These are phyloP conservation scores for Crepidotus variabilis DNA, from an alignment of 768 basidiomycete genomes.

Conservation along the genomic window DNA sequence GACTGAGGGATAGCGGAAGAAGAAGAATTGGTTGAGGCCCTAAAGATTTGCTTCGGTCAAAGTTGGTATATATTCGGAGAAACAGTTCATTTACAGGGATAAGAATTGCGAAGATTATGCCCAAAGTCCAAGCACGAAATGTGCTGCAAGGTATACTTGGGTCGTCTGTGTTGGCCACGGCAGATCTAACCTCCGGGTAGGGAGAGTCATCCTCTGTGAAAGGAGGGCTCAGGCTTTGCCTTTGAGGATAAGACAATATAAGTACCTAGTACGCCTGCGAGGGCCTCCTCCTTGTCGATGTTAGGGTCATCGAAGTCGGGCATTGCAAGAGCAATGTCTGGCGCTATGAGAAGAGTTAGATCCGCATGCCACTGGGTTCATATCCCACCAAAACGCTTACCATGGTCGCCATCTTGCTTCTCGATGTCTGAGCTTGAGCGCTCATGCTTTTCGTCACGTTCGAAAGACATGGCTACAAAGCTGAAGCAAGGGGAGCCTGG, in stretches of 20 bases:
- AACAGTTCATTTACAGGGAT: conserved; percentile 36
- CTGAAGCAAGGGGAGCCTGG: conserved; percentile 22
- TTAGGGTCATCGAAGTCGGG: conserved; percentile 53
- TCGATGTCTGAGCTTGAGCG: conserved; percentile 26
- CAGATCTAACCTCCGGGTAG: conserved; percentile 69
- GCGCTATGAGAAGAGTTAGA: conserved; percentile 16
- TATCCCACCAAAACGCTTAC: conserved; percentile 10
- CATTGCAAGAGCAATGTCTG: conserved; percentile 24
- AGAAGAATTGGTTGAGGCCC: conserved; percentile 74
- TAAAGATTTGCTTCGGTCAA: conserved; percentile 11
- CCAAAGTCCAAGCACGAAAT: conserved; percentile 69
- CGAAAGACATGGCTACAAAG: conserved; percentile 27
- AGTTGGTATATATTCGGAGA: not conserved
- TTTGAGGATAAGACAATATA: conserved; percentile 28
- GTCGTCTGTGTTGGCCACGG: conserved; percentile 71
- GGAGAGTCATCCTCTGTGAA: conserved; percentile 59
- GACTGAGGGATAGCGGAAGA: conserved; percentile 72
- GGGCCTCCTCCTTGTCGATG: conserved; percentile 43
- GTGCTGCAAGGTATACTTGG: conserved; percentile 58
- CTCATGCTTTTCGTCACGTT: conserved; percentile 22
- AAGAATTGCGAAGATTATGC: conserved; percentile 65
- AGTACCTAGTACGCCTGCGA: conserved; percentile 38
- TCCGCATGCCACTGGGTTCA: not conserved
- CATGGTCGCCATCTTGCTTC: conserved; percentile 20
- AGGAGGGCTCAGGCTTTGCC: not conserved